Evolutionary conservation across 305 asterid species (phyloP).

Genomic region (Rubia tinctorum): DNA sequence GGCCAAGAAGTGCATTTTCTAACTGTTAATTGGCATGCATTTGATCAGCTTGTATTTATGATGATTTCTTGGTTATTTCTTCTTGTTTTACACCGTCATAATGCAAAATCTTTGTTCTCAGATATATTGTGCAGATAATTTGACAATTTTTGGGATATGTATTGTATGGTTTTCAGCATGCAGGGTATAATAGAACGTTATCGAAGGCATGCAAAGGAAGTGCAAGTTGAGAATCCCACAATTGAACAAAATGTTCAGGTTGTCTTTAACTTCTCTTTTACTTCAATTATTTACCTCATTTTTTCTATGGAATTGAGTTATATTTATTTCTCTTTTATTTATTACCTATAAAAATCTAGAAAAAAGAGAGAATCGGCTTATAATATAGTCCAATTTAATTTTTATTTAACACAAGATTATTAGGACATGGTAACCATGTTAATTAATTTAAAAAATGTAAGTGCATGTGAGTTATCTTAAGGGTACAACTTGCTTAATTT

Average conservation of each 20-base stretch:
- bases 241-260: constrained; percentile 63
- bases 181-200: constrained; percentile 66
- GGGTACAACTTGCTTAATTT: background rate
- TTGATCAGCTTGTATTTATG: too few species aligned
- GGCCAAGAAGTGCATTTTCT: too few species aligned
- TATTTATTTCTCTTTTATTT: too few species aligned
- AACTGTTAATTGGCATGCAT: too few species aligned
- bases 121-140: background rate
- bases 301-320: background rate
- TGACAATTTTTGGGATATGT: background rate
- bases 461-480: background rate
- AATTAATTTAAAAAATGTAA: too few species aligned
- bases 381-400: background rate
- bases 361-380: background rate
- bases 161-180: constrained; percentile 41
- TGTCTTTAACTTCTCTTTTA: background rate
- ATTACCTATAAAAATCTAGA: too few species aligned
- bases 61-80: too few species aligned
- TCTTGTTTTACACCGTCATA: too few species aligned
- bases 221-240: constrained; percentile 45
- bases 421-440: background rate
- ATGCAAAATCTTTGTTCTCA: background rate
- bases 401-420: background rate
- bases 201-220: constrained; percentile 56
- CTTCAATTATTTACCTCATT: background rate